Percentiles rank a stretch among this genome's conserved stretches.
phyloP scores from a whole-genome alignment of 768 basidiomycete genomes.

The Gloeopeniophorella convolvens region DNA sequence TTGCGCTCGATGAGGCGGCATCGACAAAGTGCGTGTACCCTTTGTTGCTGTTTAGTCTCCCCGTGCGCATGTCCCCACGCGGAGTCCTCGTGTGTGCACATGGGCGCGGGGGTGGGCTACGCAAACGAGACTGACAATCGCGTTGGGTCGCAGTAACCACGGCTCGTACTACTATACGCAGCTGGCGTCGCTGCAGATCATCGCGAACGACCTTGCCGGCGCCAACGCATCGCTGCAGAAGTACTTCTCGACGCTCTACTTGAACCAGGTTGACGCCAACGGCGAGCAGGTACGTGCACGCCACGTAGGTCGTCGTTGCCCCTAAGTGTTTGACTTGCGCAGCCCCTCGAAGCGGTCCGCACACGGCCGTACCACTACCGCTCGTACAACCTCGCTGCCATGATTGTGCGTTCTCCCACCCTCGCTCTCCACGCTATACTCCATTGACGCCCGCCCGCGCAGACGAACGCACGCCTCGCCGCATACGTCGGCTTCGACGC shows the following conservation, averaged over 20 bases:
- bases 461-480: slow-evolving; percentile 27
- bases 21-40: slow-evolving; percentile 24
- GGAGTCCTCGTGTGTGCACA: too few relatives aligned
- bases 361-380: slow-evolving; percentile 32
- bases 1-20: slow-evolving; percentile 19
- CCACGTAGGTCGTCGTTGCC: slow-evolving; percentile 21
- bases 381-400: slow-evolving; percentile 29
- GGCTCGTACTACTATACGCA: slow-evolving; percentile 28
- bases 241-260: slow-evolving; percentile 25
- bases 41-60: neutral
- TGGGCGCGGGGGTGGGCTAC: too few relatives aligned
- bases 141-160: slow-evolving; percentile 25
- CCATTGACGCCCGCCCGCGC: neutral
- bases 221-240: slow-evolving; percentile 22
- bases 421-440: neutral
- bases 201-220: slow-evolving; percentile 24
- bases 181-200: slow-evolving; percentile 25
- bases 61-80: too few relatives aligned
- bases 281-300: slow-evolving; percentile 25
- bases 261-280: slow-evolving; percentile 24
- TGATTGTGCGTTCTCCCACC: slow-evolving; percentile 23
- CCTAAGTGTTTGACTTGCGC: slow-evolving; percentile 23
- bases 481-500: slow-evolving; percentile 23
- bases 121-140: neutral
- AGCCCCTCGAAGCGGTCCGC: slow-evolving; percentile 29